These are phyloP conservation scores for Phytophthora pistaciae DNA, from an alignment of 352 stramenopile genomes.

Conservation along the genomic window DNA sequence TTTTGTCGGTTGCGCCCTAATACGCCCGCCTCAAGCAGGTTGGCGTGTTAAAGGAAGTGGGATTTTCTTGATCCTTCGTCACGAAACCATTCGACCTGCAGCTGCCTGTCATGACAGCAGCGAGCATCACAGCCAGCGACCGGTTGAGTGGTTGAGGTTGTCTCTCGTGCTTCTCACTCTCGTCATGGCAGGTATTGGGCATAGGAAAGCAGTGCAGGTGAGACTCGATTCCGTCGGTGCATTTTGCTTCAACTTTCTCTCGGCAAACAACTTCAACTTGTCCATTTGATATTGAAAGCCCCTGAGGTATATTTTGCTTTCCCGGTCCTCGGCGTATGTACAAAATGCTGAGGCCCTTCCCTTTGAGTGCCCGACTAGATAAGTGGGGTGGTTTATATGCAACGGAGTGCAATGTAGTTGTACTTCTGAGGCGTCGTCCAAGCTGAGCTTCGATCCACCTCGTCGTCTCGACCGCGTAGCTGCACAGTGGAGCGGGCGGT, in stretches of 20 bases:
- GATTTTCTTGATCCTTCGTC: conserved; percentile 1
- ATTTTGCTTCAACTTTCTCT: conserved; percentile 8
- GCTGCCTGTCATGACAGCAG: not conserved
- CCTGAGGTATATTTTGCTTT: conserved; percentile 6
- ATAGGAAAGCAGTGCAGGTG: not conserved
- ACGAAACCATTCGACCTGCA: not conserved
- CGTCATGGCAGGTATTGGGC: not conserved
- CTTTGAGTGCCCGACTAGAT: conserved; percentile 26
- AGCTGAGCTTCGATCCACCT: conserved; percentile 1
- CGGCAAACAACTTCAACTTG: conserved; percentile 15
- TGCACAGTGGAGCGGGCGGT: conserved; percentile 1
- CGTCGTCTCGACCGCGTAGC: conserved; percentile 1
- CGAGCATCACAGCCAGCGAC: not conserved
- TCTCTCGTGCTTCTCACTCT: not conserved
- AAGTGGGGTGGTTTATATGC: conserved; percentile 19
- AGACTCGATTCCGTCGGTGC: not conserved
- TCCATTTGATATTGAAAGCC: conserved; percentile 1
- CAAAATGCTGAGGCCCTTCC: conserved; percentile 29
- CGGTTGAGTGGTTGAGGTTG: conserved; percentile 2
- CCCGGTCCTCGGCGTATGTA: conserved; percentile 22
- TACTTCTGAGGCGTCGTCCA: conserved; percentile 16
- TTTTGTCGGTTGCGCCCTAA: too few relatives aligned
- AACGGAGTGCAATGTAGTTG: conserved; percentile 22
- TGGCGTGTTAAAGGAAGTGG: not conserved
- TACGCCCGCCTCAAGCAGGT: not conserved